A percentile compares a stretch with the other conserved stretches of the same genome.
These are phyloP conservation scores for Brassica juncea DNA, from an alignment of 345 rosid species.

Conservation along the genomic window DNA sequence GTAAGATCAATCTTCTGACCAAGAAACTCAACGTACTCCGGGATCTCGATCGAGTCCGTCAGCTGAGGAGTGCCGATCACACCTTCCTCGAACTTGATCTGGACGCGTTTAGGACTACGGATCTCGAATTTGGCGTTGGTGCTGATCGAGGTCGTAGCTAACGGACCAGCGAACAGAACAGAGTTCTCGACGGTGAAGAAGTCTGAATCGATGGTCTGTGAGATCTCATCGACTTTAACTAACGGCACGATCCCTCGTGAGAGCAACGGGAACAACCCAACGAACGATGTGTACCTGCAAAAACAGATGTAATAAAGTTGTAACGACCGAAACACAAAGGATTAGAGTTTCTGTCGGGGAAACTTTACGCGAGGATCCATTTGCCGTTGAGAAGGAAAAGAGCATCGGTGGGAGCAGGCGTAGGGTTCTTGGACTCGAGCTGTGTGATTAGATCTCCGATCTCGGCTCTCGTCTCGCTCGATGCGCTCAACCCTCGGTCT, in stretches of 20 bases:
- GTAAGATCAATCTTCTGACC: slow-evolving; percentile 77
- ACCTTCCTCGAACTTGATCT: slow-evolving; percentile 88
- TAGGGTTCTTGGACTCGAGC: slow-evolving; percentile 88
- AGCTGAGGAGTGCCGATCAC: slow-evolving; percentile 86
- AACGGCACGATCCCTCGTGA: slow-evolving; percentile 62
- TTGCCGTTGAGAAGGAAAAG: slow-evolving; percentile 80
- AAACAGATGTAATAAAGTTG: background rate
- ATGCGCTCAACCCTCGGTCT: slow-evolving; percentile 69
- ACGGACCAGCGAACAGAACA: slow-evolving; percentile 72
- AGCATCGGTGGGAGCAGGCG: slow-evolving; percentile 83
- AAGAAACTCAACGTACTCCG: slow-evolving; percentile 70
- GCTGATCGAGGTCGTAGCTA: slow-evolving; percentile 72
- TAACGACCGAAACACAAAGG: background rate
- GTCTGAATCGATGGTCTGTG: slow-evolving; percentile 85
- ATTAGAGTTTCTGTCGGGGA: background rate
- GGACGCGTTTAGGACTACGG: slow-evolving; percentile 88
- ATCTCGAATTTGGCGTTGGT: slow-evolving; percentile 91
- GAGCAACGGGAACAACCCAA: slow-evolving; percentile 73
- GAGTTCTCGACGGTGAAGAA: slow-evolving; percentile 77
- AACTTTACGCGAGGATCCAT: slow-evolving; percentile 87
- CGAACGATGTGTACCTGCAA: slow-evolving; percentile 80
- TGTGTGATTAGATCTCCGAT: slow-evolving; percentile 84
- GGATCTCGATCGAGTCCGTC: slow-evolving; percentile 80
- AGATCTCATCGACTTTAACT: slow-evolving; percentile 86
- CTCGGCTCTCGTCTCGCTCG: slow-evolving; percentile 87